Evolutionary conservation across 2,329 filamentous ascomycete species (phyloP), one percentile per base, ranked within the genome.

Genomic region (Mycosphaerella arachidis): DNA sequence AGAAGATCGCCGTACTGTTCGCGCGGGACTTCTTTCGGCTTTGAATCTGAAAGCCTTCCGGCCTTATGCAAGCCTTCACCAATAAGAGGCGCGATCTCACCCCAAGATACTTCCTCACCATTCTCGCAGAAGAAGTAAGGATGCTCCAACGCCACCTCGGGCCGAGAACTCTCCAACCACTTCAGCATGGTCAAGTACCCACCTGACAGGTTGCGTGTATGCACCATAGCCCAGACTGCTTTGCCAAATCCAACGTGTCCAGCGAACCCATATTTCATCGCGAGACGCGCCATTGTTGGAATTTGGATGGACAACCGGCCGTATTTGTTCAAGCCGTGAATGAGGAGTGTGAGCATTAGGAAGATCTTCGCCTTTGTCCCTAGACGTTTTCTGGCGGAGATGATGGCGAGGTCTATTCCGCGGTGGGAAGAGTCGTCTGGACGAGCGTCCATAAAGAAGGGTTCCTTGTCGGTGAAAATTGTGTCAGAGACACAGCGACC

Each of bases 51-150:
- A 45, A 78, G 70, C 56, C 69, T 69, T 2, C 75, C 76, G 2
- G 67, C 68, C 53, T 64, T 53, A 52, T 74, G 62, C 30, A 79
- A 67, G 5, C 64, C 67, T 24, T 67, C 54, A 1, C 74, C 76
- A 60, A 78, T 73, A 16, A 70, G 62, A 4, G 58, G 63, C 0
- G 75, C 74, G 6, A 72, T 66, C 9, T 74, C 72, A n/a, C 65
- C 64, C 77, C 76, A 79, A 33, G 74, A 75, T 29, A 72, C 69
- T 62, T 79, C 77, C 18, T 70, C 56, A 20, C 76, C 76, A 35
- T 76, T 72, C 66, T 80, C 78, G 66, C 71, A 75, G 67, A 81
- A 80, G 65, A 76, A 79, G 63, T 80, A 81, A 0, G 77, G 78
- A 61, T 79, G 78, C 20, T 72, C 55, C 3, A 75, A 60, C 1